phyloP scores from a whole-genome alignment of 2,329 filamentous ascomycete genomes.

The Pseudopyricularia cyperi region DNA sequence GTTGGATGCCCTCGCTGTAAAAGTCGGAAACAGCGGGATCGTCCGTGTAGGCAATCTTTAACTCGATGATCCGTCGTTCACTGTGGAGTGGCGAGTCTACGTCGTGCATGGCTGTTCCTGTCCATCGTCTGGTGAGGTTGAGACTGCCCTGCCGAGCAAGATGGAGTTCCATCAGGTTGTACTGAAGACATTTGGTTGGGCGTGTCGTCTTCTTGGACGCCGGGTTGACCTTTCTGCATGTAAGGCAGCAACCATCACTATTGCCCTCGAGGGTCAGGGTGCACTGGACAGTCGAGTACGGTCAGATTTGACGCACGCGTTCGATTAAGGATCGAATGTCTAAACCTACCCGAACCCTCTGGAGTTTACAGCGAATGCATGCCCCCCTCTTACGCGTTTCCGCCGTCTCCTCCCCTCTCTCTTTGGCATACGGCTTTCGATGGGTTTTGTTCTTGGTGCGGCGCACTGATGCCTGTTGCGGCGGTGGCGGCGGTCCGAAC shows the following conservation, averaged over 20 bases:
- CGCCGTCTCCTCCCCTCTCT: slow-evolving; percentile 17
- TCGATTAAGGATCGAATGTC: not conserved
- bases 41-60: slow-evolving; percentile 15
- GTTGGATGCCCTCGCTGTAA: slow-evolving; percentile 19
- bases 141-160: slow-evolving; percentile 30
- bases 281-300: slow-evolving; percentile 1
- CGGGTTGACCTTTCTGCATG: slow-evolving; percentile 23
- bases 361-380: slow-evolving; percentile 30
- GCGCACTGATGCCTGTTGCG: not conserved
- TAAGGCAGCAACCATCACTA: slow-evolving; percentile 17
- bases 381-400: slow-evolving; percentile 22
- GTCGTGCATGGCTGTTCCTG: slow-evolving; percentile 25
- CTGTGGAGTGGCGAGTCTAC: slow-evolving; percentile 20
- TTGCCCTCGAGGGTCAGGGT: slow-evolving; percentile 12
- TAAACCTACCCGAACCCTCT: slow-evolving; percentile 26
- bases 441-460: not conserved
- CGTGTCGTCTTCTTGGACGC: slow-evolving; percentile 34
- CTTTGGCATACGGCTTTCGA: slow-evolving; percentile 10
- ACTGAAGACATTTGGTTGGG: slow-evolving; percentile 27
- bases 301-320: too few relatives aligned
- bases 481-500: not conserved
- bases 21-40: slow-evolving; percentile 18
- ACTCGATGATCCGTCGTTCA: slow-evolving; percentile 18
- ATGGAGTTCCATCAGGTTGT: slow-evolving; percentile 25
- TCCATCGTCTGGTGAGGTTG: slow-evolving; percentile 28